These are phyloP conservation scores for Kingdonia uniflora DNA, from an alignment of 164 flowering plant species.

Conservation along the genomic window DNA sequence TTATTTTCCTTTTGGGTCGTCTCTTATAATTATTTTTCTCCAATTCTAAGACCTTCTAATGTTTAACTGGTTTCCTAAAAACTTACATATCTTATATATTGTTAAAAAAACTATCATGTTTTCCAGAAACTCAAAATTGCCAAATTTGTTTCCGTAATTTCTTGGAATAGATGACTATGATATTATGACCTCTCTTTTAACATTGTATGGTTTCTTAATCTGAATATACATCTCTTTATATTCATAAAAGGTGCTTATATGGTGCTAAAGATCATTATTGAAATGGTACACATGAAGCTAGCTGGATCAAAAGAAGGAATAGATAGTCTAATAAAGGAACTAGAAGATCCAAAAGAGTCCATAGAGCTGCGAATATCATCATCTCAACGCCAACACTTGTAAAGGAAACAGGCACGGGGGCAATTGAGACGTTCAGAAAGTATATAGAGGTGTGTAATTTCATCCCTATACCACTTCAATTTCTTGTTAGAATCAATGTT, in stretches of 20 bases:
- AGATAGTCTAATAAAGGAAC: constrained; percentile 71
- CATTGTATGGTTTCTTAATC: too few relatives aligned
- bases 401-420: constrained; percentile 53
- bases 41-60: too few relatives aligned
- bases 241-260: constrained; percentile 64
- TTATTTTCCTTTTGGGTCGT: too few relatives aligned
- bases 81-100: too few relatives aligned
- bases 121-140: too few relatives aligned
- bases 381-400: constrained; percentile 53
- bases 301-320: constrained; percentile 68
- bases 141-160: too few relatives aligned
- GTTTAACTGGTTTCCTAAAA: too few relatives aligned
- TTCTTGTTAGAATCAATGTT: too few relatives aligned
- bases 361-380: constrained; percentile 64
- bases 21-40: too few relatives aligned
- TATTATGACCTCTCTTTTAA: not conserved
- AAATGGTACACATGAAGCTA: constrained; percentile 87
- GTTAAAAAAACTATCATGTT: too few relatives aligned
- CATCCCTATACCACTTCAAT: too few relatives aligned
- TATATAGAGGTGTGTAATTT: constrained; percentile 67
- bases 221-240: too few relatives aligned
- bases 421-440: constrained; percentile 53
- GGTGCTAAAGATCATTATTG: constrained; percentile 91
- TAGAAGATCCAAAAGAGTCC: constrained; percentile 73
- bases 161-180: not conserved